Conservation (phyloP, 164 flowering plant genomes). For the Berberis thunbergii region DNA sequence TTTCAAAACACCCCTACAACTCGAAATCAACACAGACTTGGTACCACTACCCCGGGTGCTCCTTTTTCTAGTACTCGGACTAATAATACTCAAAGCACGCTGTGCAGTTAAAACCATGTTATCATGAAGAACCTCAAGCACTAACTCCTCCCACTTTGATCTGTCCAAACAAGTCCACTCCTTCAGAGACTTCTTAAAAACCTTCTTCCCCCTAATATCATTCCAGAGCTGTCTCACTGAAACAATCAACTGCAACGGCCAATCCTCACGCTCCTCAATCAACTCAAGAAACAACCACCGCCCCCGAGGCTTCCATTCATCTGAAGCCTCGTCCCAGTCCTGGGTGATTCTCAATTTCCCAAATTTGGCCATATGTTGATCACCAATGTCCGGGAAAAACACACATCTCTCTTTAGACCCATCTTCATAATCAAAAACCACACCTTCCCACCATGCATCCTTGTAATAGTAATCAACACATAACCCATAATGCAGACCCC, state of each 20-base stretch:
- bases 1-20: too few species aligned
- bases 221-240: conserved; percentile 56
- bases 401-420: conserved; percentile 37
- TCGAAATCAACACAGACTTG: too few species aligned
- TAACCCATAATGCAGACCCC: conserved; percentile 39
- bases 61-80: neutral
- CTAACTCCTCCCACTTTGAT: conserved; percentile 31
- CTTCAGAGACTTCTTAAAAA: conserved; percentile 13
- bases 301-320: conserved; percentile 38
- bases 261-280: conserved; percentile 25
- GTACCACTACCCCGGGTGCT: too few species aligned
- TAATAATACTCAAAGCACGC: conserved; percentile 1
- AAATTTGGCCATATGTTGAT: conserved; percentile 31
- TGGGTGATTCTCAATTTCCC: conserved; percentile 33
- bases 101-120: conserved; percentile 8
- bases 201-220: conserved; percentile 25
- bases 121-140: conserved; percentile 19
- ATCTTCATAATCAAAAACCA: conserved; percentile 53
- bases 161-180: conserved; percentile 41
- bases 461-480: conserved; percentile 55
- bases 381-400: conserved; percentile 83
- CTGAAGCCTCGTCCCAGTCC: conserved; percentile 45
- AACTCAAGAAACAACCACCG: conserved; percentile 45
- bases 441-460: conserved; percentile 96
- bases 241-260: conserved; percentile 10